These are phyloP conservation scores for Leishmania major DNA, from an alignment of 208 protist genomes.

Conservation along the genomic window DNA sequence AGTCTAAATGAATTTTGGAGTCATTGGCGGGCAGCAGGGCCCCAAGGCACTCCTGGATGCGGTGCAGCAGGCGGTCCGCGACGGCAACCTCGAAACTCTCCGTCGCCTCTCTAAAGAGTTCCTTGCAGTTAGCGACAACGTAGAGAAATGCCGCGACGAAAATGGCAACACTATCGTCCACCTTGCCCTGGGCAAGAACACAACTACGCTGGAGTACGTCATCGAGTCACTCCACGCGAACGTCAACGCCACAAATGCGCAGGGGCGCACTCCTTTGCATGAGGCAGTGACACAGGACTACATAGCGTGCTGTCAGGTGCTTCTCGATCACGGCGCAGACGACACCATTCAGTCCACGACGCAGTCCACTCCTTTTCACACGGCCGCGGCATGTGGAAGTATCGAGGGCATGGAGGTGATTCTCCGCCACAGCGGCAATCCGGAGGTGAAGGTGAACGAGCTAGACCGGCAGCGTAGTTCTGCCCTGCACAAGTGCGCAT, in stretches of 20 bases:
- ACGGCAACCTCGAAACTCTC: constrained; percentile 75
- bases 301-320: constrained; percentile 77
- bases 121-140: constrained; percentile 75
- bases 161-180: constrained; percentile 88
- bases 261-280: constrained; percentile 88
- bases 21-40: constrained; percentile 84
- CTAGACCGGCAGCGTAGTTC: constrained; percentile 82
- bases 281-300: constrained; percentile 87
- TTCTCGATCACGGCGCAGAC: constrained; percentile 84
- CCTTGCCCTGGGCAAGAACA: constrained; percentile 73
- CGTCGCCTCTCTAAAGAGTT: constrained; percentile 73
- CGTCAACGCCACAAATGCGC: constrained; percentile 80
- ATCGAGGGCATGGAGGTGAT: constrained; percentile 91
- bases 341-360: constrained; percentile 82
- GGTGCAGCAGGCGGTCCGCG: constrained; percentile 62
- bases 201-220: constrained; percentile 66
- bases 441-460: constrained; percentile 79
- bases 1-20: constrained; percentile 35
- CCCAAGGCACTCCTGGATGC: constrained; percentile 87
- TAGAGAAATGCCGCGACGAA: constrained; percentile 85
- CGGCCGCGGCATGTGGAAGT: constrained; percentile 86
- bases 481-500: constrained; percentile 91
- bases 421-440: constrained; percentile 65
- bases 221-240: constrained; percentile 67
- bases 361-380: constrained; percentile 91